phyloP scores from a whole-genome alignment of 2,329 filamentous ascomycete genomes.

The Graphiopsis chlorocephala region DNA sequence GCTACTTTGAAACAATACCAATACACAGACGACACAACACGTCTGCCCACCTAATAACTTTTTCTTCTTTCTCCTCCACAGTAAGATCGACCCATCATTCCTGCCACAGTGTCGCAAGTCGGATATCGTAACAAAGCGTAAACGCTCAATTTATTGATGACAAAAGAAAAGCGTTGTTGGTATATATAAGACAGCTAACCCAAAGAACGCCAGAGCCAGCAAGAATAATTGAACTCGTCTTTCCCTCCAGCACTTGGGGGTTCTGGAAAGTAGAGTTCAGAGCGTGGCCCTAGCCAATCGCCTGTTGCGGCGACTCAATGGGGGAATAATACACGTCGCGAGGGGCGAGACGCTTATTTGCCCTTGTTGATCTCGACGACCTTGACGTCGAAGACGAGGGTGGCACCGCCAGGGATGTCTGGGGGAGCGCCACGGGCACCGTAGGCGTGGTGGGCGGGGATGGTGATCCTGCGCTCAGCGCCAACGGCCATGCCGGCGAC shows the following conservation, averaged over 20 bases:
- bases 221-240: slow-evolving; percentile 27
- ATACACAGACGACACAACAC: neutral
- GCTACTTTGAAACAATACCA: neutral
- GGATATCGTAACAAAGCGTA: slow-evolving; percentile 22
- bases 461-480: slow-evolving; percentile 87
- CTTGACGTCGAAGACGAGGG: slow-evolving; percentile 78
- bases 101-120: slow-evolving; percentile 26
- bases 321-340: slow-evolving; percentile 13
- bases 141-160: slow-evolving; percentile 6
- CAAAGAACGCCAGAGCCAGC: slow-evolving; percentile 11
- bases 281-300: neutral
- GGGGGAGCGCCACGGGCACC: slow-evolving; percentile 72
- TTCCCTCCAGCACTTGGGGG: slow-evolving; percentile 38
- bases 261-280: slow-evolving; percentile 33
- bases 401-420: slow-evolving; percentile 88
- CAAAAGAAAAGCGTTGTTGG: slow-evolving; percentile 5
- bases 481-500: slow-evolving; percentile 88
- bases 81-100: slow-evolving; percentile 24
- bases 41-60: neutral
- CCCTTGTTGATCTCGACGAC: slow-evolving; percentile 47
- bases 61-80: neutral
- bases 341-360: slow-evolving; percentile 23
- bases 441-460: slow-evolving; percentile 85
- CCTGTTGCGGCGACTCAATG: neutral
- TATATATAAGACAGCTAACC: slow-evolving; percentile 4